These are phyloP conservation scores for Filobasidium wieringae DNA, from an alignment of 768 basidiomycete species.

Conservation along the genomic window DNA sequence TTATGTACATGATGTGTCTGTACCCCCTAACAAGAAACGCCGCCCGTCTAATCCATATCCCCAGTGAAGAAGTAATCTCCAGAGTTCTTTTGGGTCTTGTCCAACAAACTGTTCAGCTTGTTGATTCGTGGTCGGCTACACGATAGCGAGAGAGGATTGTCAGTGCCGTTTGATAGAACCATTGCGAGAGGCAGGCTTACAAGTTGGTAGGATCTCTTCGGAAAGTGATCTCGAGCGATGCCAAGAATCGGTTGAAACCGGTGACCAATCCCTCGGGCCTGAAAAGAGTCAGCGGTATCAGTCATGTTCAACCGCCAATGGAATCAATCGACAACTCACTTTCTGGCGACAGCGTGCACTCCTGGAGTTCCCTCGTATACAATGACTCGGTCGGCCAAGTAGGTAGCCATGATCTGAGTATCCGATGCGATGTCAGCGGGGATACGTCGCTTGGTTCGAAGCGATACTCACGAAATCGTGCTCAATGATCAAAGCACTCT, in stretches of 20 bases:
- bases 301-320: neutral
- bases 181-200: slow-evolving; percentile 22
- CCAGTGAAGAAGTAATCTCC: slow-evolving; percentile 17
- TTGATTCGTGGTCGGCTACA: slow-evolving; percentile 41
- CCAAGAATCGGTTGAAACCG: slow-evolving; percentile 97
- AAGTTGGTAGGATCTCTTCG: slow-evolving; percentile 76
- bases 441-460: slow-evolving; percentile 7
- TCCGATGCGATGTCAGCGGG: neutral
- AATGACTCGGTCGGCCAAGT: slow-evolving; percentile 75
- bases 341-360: slow-evolving; percentile 73
- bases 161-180: neutral
- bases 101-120: slow-evolving; percentile 43
- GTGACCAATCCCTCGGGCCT: slow-evolving; percentile 88
- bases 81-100: slow-evolving; percentile 40
- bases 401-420: slow-evolving; percentile 81
- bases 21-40: too few species aligned
- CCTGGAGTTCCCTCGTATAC: slow-evolving; percentile 54
- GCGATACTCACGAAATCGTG: slow-evolving; percentile 66
- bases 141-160: neutral
- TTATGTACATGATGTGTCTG: too few species aligned
- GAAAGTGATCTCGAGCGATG: slow-evolving; percentile 90
- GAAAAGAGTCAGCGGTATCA: slow-evolving; percentile 4
- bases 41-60: slow-evolving; percentile 2
- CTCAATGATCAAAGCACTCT: slow-evolving; percentile 97
- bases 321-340: slow-evolving; percentile 47